These are phyloP conservation scores for Magnusiomyces tetraspermus DNA, from an alignment of 1,139 yeast genomes.

Conservation along the genomic window DNA sequence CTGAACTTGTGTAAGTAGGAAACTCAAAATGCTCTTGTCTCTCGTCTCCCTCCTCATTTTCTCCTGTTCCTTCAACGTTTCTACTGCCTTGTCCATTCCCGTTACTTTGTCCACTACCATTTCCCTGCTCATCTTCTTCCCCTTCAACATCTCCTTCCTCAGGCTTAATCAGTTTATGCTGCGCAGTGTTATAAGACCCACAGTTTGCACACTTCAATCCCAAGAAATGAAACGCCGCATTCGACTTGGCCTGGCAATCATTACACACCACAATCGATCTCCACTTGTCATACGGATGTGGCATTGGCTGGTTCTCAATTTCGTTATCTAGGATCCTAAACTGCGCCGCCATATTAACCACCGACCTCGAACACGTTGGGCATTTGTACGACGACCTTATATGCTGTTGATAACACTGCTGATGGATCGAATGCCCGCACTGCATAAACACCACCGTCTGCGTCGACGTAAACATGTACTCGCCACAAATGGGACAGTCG, in stretches of 20 bases:
- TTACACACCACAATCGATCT: conserved; percentile 70
- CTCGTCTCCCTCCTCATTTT: background rate
- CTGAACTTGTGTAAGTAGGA: background rate
- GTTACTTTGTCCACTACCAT: background rate
- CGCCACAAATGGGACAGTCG: conserved; percentile 89
- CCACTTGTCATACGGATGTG: conserved; percentile 72
- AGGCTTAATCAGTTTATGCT: conserved; percentile 45
- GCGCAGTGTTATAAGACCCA: conserved; percentile 76
- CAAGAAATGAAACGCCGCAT: conserved; percentile 67
- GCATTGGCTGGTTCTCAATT: conserved; percentile 65
- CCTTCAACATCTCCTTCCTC: conserved; percentile 34
- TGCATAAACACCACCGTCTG: conserved; percentile 82
- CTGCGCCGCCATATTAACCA: conserved; percentile 79
- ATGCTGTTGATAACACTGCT: conserved; percentile 69
- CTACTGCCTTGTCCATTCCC: background rate
- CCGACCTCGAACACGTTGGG: conserved; percentile 79
- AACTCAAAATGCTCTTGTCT: background rate
- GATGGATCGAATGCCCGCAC: conserved; percentile 93
- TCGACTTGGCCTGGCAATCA: conserved; percentile 80
- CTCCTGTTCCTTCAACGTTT: background rate
- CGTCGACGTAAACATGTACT: conserved; percentile 79
- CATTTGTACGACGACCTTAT: conserved; percentile 78
- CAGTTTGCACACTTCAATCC: conserved; percentile 86
- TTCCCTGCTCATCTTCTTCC: background rate
- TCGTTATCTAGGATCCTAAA: conserved; percentile 80